Evolutionary conservation across 2,329 filamentous ascomycete genomes (phyloP).

Genomic region (Cyclaneusma minus): DNA sequence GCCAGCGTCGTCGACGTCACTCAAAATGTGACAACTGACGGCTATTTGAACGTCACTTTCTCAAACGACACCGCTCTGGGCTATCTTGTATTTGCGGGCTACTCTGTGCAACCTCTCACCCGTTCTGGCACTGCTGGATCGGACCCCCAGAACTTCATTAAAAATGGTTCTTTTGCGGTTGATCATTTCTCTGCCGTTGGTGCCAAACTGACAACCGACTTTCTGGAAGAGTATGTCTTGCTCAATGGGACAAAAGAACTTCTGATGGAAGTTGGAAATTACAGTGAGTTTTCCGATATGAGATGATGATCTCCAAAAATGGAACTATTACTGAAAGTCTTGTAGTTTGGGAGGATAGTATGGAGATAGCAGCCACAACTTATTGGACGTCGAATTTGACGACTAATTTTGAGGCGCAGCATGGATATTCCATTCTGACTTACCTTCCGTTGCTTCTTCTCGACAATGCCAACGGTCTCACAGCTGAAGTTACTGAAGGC

Average conservation of each 20-base stretch:
- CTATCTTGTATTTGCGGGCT: conserved; percentile 4
- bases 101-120: conserved; percentile 11
- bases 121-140: conserved; percentile 15
- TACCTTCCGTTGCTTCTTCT: conserved; percentile 20
- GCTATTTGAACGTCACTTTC: conserved; percentile 1
- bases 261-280: conserved; percentile 20
- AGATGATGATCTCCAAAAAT: too few relatives aligned
- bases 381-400: conserved; percentile 22
- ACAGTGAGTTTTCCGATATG: conserved; percentile 7
- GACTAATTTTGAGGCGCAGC: conserved; percentile 14
- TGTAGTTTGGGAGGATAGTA: conserved; percentile 19
- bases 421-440: conserved; percentile 19
- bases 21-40: background rate
- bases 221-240: conserved; percentile 24
- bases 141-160: conserved; percentile 11
- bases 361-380: conserved; percentile 18
- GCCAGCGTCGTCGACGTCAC: conserved; percentile 1
- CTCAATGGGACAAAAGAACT: conserved; percentile 16
- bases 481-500: background rate
- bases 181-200: conserved; percentile 23
- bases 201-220: conserved; percentile 19
- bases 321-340: too few relatives aligned
- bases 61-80: too few relatives aligned
- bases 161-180: conserved; percentile 22
- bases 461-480: conserved; percentile 1